Evolutionary conservation across 2,329 filamentous ascomycete genomes (phyloP).

Genomic region (Fusarium heterosporum): DNA sequence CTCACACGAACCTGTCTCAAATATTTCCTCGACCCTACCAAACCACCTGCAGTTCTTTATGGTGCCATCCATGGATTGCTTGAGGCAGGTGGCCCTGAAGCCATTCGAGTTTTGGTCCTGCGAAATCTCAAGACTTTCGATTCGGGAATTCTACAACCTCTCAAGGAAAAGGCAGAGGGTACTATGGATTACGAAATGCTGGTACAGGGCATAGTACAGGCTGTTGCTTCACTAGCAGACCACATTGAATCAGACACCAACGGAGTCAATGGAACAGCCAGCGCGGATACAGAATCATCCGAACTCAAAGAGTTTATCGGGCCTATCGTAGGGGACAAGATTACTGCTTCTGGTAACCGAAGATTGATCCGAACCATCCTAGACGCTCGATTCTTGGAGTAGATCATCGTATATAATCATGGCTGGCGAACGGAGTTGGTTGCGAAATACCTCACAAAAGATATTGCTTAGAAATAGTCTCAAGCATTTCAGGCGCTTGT

Average conservation of each 20-base stretch:
- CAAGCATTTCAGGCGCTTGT: constrained; percentile 35
- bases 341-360: constrained; percentile 60
- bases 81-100: constrained; percentile 76
- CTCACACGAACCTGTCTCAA: constrained; percentile 94
- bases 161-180: constrained; percentile 63
- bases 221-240: constrained; percentile 59
- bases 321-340: constrained; percentile 63
- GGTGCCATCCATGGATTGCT: constrained; percentile 86
- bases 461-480: constrained; percentile 28
- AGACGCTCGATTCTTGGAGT: constrained; percentile 67
- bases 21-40: constrained; percentile 87
- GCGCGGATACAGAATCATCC: constrained; percentile 53
- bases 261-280: constrained; percentile 54
- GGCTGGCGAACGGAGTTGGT: constrained; percentile 47
- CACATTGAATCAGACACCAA: constrained; percentile 52
- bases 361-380: constrained; percentile 63
- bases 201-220: constrained; percentile 66
- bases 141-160: constrained; percentile 63
- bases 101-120: constrained; percentile 67
- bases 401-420: constrained; percentile 13
- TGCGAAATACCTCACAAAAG: constrained; percentile 32
- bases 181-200: constrained; percentile 67
- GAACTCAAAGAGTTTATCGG: constrained; percentile 68
- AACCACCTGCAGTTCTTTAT: constrained; percentile 86
- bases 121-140: constrained; percentile 68